phyloP scores from a whole-genome alignment of 306 rosid species.

The Rosa persica region DNA sequence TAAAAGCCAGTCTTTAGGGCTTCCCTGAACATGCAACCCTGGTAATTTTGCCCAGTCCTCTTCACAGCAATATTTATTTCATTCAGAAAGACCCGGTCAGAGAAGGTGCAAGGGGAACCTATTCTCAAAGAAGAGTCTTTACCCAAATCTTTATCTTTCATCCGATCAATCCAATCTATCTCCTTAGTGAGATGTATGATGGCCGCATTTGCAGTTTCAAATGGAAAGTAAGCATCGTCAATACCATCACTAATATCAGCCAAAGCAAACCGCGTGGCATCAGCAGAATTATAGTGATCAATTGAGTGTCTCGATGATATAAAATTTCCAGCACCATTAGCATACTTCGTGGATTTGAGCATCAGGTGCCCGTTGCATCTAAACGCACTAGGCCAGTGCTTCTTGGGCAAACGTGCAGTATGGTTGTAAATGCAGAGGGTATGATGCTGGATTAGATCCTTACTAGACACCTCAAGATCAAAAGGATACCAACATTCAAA shows the following conservation, averaged over 20 bases:
- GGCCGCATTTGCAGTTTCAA: neutral
- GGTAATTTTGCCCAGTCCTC: conserved; percentile 80
- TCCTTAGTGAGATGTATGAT: neutral
- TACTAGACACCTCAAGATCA: neutral
- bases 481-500: neutral
- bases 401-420: neutral
- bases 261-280: neutral
- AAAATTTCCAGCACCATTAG: neutral
- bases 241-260: neutral
- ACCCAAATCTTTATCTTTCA: neutral
- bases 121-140: conserved; percentile 7
- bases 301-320: neutral
- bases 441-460: neutral
- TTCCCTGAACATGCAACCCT: conserved; percentile 70
- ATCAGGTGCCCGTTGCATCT: neutral
- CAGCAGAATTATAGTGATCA: neutral
- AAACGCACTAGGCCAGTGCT: neutral
- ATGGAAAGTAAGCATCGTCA: neutral
- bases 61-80: conserved; percentile 86
- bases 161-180: neutral
- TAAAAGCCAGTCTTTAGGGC: conserved; percentile 83
- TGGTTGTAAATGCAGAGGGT: neutral
- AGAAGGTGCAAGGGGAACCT: conserved; percentile 50
- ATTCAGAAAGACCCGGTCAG: conserved; percentile 75
- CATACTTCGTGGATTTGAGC: neutral